phyloP scores from a whole-genome alignment of 2,329 filamentous ascomycete species.

The Xylariaceae sp. region DNA sequence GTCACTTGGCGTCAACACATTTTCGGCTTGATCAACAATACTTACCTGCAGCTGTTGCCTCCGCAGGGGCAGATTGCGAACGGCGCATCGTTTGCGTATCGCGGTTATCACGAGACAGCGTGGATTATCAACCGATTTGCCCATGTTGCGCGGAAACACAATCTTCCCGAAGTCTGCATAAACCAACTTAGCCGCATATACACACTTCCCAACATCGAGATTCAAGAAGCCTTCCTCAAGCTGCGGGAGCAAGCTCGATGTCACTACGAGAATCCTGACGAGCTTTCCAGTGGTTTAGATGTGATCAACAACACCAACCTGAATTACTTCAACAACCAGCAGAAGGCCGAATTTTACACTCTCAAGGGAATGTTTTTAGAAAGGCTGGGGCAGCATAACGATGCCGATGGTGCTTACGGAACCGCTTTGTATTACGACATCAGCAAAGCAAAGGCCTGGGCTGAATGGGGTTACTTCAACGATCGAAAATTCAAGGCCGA shows the following conservation, averaged over 20 bases:
- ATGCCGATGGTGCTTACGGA: slow-evolving; percentile 90
- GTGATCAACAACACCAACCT: slow-evolving; percentile 99
- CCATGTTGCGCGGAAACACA: slow-evolving; percentile 95
- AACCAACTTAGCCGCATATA: slow-evolving; percentile 96
- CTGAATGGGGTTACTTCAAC: slow-evolving; percentile 98
- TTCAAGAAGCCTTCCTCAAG: slow-evolving; percentile 98
- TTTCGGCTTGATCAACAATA: slow-evolving; percentile 92
- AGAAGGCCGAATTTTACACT: slow-evolving; percentile 98
- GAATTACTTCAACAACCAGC: slow-evolving; percentile 91
- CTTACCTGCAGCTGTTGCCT: slow-evolving; percentile 80
- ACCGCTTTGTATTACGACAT: slow-evolving; percentile 95
- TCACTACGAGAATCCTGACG: slow-evolving; percentile 91
- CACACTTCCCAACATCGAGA: slow-evolving; percentile 97
- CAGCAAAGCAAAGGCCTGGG: slow-evolving; percentile 93
- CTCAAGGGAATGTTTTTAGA: slow-evolving; percentile 99
- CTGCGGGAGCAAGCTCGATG: slow-evolving; percentile 97
- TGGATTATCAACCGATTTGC: slow-evolving; percentile 99
- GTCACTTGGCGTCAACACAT: slow-evolving; percentile 99
- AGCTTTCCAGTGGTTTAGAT: slow-evolving; percentile 87
- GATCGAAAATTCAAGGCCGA: slow-evolving; percentile 94
- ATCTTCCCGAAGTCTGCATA: slow-evolving; percentile 94
- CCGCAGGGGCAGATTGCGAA: slow-evolving; percentile 74
- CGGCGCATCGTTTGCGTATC: slow-evolving; percentile 90
- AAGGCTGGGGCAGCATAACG: slow-evolving; percentile 82
- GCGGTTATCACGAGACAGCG: slow-evolving; percentile 95